Evolutionary conservation across 306 rosid species (phyloP).

Genomic region (Fragaria vesca): DNA sequence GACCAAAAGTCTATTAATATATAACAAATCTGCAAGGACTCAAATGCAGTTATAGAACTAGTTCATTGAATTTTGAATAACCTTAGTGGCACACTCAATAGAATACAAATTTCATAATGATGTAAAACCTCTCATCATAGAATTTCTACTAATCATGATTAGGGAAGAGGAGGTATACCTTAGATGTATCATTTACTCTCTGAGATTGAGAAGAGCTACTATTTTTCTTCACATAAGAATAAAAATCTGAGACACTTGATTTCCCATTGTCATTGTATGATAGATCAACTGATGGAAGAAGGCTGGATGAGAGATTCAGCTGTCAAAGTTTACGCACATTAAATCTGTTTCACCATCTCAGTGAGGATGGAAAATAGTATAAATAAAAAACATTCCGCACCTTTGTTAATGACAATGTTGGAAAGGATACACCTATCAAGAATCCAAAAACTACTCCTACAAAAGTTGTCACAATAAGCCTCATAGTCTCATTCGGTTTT

Average conservation of each 20-base stretch:
- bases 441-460: slow-evolving; percentile 83
- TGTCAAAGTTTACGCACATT: slow-evolving; percentile 34
- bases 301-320: slow-evolving; percentile 70
- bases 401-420: slow-evolving; percentile 75
- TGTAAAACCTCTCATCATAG: slow-evolving; percentile 3
- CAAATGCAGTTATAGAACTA: slow-evolving; percentile 12
- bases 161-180: slow-evolving; percentile 45
- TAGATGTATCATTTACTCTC: slow-evolving; percentile 52
- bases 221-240: slow-evolving; percentile 39
- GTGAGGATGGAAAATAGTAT: slow-evolving; percentile 4
- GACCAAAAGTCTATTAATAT: neutral
- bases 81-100: slow-evolving; percentile 1
- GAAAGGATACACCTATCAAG: slow-evolving; percentile 85
- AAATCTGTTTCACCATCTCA: slow-evolving; percentile 24
- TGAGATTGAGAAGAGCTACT: slow-evolving; percentile 39
- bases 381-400: slow-evolving; percentile 30
- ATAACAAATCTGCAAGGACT: neutral
- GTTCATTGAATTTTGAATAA: slow-evolving; percentile 9
- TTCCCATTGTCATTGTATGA: slow-evolving; percentile 44
- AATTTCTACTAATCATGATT: slow-evolving; percentile 12
- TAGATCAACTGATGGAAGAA: slow-evolving; percentile 62
- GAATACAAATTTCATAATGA: neutral
- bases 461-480: slow-evolving; percentile 77
- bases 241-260: slow-evolving; percentile 36
- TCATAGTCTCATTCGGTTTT: slow-evolving; percentile 85